A percentile compares a stretch with the other conserved stretches of the same genome.
Evolutionary conservation across 768 basidiomycete genomes (phyloP).

Genomic region (Tylopilus rubrobrunneus): DNA sequence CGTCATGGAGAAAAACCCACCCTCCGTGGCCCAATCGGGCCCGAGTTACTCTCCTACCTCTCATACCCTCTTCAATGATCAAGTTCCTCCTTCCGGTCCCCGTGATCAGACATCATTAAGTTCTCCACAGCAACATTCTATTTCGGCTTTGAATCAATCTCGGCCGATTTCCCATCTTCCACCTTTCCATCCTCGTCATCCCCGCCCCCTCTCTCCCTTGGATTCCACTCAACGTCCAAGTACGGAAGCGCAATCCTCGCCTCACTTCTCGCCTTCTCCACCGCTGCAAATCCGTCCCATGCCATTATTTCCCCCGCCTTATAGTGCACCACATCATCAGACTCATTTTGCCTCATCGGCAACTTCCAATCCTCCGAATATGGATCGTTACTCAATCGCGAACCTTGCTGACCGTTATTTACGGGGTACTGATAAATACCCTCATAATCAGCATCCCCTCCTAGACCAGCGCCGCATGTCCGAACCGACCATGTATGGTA

Average conservation of each 20-base stretch:
- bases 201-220: constrained; percentile 9
- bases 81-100: constrained; percentile 30
- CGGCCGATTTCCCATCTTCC: constrained; percentile 18
- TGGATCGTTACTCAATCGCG: constrained; percentile 37
- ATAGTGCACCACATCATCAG: constrained; percentile 42
- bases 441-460: constrained; percentile 34
- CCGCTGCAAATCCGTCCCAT: constrained; percentile 38
- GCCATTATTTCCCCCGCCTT: constrained; percentile 37
- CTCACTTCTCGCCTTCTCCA: constrained; percentile 38
- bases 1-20: constrained; percentile 35
- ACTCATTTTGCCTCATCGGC: constrained; percentile 42
- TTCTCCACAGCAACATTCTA: constrained; percentile 12
- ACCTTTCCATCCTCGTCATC: constrained; percentile 15
- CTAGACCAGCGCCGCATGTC: constrained; percentile 68
- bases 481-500: constrained; percentile 52
- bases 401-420: constrained; percentile 39
- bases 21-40: constrained; percentile 32
- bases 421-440: constrained; percentile 36
- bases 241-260: not conserved
- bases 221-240: not conserved
- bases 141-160: constrained; percentile 15
- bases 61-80: constrained; percentile 29
- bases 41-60: constrained; percentile 31
- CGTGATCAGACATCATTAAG: constrained; percentile 26
- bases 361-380: constrained; percentile 38